Conservation (phyloP, 495 filamentous ascomycete species). For the Penicillium angulare region DNA sequence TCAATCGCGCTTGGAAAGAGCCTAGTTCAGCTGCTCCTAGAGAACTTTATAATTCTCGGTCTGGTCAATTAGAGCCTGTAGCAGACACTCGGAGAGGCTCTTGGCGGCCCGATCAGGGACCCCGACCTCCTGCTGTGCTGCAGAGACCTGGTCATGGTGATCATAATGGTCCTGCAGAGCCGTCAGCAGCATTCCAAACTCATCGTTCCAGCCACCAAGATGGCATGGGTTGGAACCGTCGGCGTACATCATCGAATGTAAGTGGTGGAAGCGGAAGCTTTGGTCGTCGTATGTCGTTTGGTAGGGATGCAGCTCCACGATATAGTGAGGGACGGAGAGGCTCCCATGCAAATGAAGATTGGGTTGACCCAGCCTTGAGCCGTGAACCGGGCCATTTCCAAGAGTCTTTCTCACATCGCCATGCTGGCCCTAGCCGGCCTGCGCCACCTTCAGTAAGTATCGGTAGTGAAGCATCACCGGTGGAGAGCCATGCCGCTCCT, state of each 20-base stretch:
- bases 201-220: conserved; percentile 68
- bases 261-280: conserved; percentile 83
- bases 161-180: conserved; percentile 74
- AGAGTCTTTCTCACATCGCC: conserved; percentile 27
- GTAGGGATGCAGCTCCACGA: conserved; percentile 45
- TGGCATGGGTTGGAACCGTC: conserved; percentile 64
- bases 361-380: conserved; percentile 30
- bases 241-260: conserved; percentile 90
- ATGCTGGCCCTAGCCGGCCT: conserved; percentile 38
- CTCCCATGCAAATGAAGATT: conserved; percentile 42
- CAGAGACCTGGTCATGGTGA: conserved; percentile 65
- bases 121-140: conserved; percentile 74
- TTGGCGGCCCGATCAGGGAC: conserved; percentile 62
- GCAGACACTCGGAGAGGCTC: conserved; percentile 67
- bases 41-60: conserved; percentile 92
- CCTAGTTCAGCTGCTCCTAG: conserved; percentile 58
- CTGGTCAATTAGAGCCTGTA: conserved; percentile 90
- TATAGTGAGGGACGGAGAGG: conserved; percentile 45
- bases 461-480: conserved; percentile 40
- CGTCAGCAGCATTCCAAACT: conserved; percentile 88
- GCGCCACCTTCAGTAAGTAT: conserved; percentile 49
- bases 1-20: conserved; percentile 84
- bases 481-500: conserved; percentile 26
- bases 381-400: conserved; percentile 25
- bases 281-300: conserved; percentile 57